Evolutionary conservation across 768 basidiomycete species (phyloP), one percentile per base, ranked within the genome.

Genomic region (Hypholoma fasciculare): DNA sequence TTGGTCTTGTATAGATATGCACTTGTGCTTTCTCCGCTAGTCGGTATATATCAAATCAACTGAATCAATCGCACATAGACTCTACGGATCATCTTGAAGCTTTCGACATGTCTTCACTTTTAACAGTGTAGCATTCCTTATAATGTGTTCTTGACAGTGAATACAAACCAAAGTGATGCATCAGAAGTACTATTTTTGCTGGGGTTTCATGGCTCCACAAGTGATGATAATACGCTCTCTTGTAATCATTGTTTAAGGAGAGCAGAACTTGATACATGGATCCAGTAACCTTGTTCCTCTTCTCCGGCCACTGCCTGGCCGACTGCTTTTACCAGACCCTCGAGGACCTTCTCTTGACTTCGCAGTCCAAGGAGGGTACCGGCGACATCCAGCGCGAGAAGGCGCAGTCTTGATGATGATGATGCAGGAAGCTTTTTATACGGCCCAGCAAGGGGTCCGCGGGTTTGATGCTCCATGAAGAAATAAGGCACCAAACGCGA

Each of bases 401-500:
- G 74, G 56, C 85, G 81, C 43, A 86, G 61, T 19, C 69, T 67
- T 38, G 75, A 72, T 13, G 56, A 44, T 19, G 73, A 60, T 2
- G 57, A 37, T 48, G 49, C 20, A 13, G 84, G 80, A n/a, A 97
- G 74, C 68, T 84, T 89, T 52, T 75, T 71, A 73, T 87, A 98
- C 20, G 96, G 96, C 0, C 96, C 96, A 14, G 76, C 73, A 34
- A 95, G 67, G 54, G 78, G 75, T 8, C 94, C 95, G 49, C 87
- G 89, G 27, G 75, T 74, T n/a, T 91, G 78, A 69, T 97, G 94
- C 9, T 72, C 75, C 46, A 96, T 79, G 65, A 77, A 78, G 74
- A 97, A 98, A 74, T 86, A 97, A 17, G 94, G 94, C 9, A 81
- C 73, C 7, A 96, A 76, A 20, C 88, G 85, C 16, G 83, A 78